Percentiles rank a stretch among this genome's conserved stretches.
Evolutionary conservation across 2,329 filamentous ascomycete genomes (phyloP).

Genomic region (Verticillium klebahnii): DNA sequence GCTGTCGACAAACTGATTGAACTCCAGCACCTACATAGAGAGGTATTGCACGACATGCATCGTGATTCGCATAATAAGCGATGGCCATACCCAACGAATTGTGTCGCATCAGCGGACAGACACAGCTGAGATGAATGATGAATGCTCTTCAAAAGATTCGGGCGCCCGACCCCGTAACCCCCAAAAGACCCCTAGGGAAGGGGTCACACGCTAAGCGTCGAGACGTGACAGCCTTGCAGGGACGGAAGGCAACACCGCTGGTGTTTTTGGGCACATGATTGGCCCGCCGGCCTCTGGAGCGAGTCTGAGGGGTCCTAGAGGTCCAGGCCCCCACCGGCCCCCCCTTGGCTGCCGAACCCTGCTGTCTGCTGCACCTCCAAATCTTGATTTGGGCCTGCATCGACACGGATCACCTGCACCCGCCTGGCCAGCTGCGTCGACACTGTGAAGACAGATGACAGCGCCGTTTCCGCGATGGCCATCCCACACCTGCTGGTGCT

Average conservation of each 20-base stretch:
- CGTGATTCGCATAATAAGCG: no score
- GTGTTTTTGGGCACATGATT: background rate
- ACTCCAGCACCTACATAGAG: no score
- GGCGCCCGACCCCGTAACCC: background rate
- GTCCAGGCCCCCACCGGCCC: background rate
- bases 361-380: background rate
- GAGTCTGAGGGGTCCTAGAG: background rate
- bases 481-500: background rate
- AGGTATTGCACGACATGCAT: no score
- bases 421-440: no score
- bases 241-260: background rate
- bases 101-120: no score
- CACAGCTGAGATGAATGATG: no score
- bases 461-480: background rate
- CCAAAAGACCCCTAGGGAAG: background rate
- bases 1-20: no score
- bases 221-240: background rate
- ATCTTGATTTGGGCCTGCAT: conserved; percentile 3
- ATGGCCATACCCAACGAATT: no score
- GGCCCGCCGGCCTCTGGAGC: background rate
- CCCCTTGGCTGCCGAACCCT: background rate
- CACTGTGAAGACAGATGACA: background rate
- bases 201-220: background rate
- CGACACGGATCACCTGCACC: background rate
- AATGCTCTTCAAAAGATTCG: background rate